Conservation (phyloP, 139 green algal genomes). For the Tetradesmus obliquus region DNA sequence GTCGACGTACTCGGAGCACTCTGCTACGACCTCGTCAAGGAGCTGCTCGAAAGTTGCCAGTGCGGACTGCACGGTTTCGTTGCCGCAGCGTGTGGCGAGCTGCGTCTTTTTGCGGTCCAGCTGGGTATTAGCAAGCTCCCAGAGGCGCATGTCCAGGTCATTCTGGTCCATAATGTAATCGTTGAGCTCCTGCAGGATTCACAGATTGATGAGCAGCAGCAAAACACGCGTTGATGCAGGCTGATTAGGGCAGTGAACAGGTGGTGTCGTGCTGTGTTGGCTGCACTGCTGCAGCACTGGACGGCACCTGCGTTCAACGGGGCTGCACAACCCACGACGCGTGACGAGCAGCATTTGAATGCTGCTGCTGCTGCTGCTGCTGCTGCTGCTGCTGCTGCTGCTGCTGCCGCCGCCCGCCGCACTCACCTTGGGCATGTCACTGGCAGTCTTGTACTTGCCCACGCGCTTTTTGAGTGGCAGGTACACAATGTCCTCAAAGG, state of each 20-base stretch:
- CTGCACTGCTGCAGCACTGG: no score
- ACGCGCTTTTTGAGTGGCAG: not conserved
- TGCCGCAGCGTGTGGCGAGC: not conserved
- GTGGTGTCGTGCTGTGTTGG: no score
- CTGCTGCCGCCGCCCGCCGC: no score
- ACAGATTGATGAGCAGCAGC: not conserved
- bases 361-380: not conserved
- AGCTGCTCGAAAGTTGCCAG: not conserved
- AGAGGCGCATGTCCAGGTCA: constrained; percentile 4
- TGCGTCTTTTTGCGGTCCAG: not conserved
- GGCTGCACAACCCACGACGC: not conserved
- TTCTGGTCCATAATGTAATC: constrained; percentile 24
- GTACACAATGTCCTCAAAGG: constrained; percentile 29
- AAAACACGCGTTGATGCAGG: not conserved
- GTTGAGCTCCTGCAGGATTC: not conserved
- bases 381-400: not conserved
- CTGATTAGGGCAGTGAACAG: no score
- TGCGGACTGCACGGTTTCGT: not conserved
- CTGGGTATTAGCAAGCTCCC: constrained; percentile 24
- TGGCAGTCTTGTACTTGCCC: constrained; percentile 26
- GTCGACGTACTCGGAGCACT: constrained; percentile 7
- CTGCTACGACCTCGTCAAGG: not conserved
- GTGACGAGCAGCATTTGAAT: no score
- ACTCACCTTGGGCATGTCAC: constrained; percentile 2
- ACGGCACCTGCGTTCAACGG: no score